Conservation (phyloP, 2,329 filamentous ascomycete species). For the Microsporum audouinii region DNA sequence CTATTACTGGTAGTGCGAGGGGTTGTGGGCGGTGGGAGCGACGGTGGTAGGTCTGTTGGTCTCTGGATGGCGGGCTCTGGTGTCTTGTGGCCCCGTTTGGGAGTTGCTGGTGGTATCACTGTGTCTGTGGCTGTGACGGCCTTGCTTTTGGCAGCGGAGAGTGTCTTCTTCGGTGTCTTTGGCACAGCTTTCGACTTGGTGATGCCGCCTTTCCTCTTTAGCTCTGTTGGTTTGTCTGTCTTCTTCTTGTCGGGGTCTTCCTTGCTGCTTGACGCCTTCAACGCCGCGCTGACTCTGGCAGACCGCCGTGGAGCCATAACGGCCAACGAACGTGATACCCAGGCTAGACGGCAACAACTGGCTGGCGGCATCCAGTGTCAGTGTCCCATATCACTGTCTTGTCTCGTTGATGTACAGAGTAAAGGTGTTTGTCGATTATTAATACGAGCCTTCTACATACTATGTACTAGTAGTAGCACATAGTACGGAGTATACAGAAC, state of each 20-base stretch:
- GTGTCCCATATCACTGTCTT: not conserved
- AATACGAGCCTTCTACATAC: not conserved
- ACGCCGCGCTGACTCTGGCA: slow-evolving; percentile 31
- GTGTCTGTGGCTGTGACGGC: not conserved
- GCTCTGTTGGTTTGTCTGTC: slow-evolving; percentile 9
- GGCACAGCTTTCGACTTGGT: not conserved
- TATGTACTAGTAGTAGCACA: not conserved
- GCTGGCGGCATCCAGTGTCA: not conserved
- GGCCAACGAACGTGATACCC: slow-evolving; percentile 2
- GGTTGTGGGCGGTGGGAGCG: slow-evolving; percentile 17
- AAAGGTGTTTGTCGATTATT: not conserved
- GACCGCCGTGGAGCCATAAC: slow-evolving; percentile 45
- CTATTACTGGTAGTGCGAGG: slow-evolving; percentile 21
- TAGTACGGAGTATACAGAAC: no score
- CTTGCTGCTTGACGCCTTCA: slow-evolving; percentile 13
- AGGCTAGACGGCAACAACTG: not conserved
- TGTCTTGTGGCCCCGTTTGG: slow-evolving; percentile 1
- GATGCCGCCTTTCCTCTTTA: slow-evolving; percentile 8
- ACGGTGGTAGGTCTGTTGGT: slow-evolving; percentile 3
- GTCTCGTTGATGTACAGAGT: no score
- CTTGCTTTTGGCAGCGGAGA: not conserved
- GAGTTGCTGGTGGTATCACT: not conserved
- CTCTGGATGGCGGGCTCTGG: slow-evolving; percentile 13
- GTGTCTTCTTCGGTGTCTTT: not conserved
- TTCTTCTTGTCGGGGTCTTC: slow-evolving; percentile 14